Evolutionary conservation across 805 yeast species (phyloP).

Genomic region (Saccharomyces jurei): DNA sequence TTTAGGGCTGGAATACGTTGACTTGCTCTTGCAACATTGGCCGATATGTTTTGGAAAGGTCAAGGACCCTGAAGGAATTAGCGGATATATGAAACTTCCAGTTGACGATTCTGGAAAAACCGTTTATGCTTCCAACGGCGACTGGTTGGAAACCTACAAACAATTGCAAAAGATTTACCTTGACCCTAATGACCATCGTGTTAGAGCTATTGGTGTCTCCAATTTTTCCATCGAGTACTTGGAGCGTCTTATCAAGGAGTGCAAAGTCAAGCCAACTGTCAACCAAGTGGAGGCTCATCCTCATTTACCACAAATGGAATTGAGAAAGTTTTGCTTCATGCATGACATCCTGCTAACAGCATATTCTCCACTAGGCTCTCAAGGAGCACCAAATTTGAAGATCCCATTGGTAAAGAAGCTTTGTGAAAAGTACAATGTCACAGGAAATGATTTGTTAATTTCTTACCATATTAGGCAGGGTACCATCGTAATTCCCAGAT

Average conservation of each 20-base stretch:
- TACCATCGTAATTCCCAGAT: conserved; percentile 58
- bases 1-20: conserved; percentile 66
- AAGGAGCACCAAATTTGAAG: conserved; percentile 56
- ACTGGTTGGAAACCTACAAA: conserved; percentile 46
- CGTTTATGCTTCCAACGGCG: conserved; percentile 32
- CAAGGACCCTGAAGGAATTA: conserved; percentile 17
- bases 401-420: conserved; percentile 42
- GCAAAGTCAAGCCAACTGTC: conserved; percentile 43
- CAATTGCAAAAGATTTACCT: conserved; percentile 34
- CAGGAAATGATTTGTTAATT: conserved; percentile 48
- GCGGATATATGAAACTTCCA: conserved; percentile 22
- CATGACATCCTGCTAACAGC: conserved; percentile 49
- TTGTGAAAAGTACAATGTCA: conserved; percentile 47
- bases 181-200: conserved; percentile 35
- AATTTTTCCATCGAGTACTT: conserved; percentile 39
- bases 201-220: conserved; percentile 51
- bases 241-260: conserved; percentile 36
- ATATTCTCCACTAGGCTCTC: conserved; percentile 56
- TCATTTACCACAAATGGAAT: conserved; percentile 52
- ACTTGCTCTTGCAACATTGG: conserved; percentile 73
- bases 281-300: conserved; percentile 71
- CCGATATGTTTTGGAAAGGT: conserved; percentile 42
- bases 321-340: conserved; percentile 43
- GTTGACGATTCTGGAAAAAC: conserved; percentile 31
- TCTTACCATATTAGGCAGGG: conserved; percentile 62